Base-by-base conservation (phyloP, 257 asterid species). In the Solanum bulbocastanum region DNA sequence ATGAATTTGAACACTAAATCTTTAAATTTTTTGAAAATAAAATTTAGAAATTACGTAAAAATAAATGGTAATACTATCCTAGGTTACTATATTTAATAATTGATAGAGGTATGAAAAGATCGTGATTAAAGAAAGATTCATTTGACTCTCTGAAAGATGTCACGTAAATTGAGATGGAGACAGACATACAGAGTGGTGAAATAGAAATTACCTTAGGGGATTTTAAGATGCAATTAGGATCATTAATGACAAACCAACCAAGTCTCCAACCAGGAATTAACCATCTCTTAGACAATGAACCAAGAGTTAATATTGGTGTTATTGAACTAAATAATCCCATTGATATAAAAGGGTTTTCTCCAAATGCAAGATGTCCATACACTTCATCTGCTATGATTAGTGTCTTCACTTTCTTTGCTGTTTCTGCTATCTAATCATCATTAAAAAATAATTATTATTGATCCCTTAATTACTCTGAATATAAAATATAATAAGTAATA, bases 211-310 rank as follows among this genome's bases (percentile, higher is more conserved):
- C 98, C 98, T 93, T 94, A 4, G 94, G 95, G 68, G 87, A 93
- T 89, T 90, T 94, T 36, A 94, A 87, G 83, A 73, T 87, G 69
- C 93, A 93, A 81, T 90, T 86, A 13, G 96, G 97, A 87, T 96
- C 99, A 35, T 91, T 94, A 5, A 88, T 89, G 30, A 94, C 99
- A 82, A 96, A 83, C 99, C 99, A 96, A 74, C 99, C 99, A 6
- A 96, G 94, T 56, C 98, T 94, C 98, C 98, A 96, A 84, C 99
- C 99, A 1, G 98, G 99, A 1, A 96, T 95, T 81, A 96, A 78
- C 98, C 98, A 96, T 92, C 99, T 93, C 90, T 96, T 96, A 2
- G 99, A 95, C 83, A 96, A 66, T 0, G 99, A 94, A 0, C 99
- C 99, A 13, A 96, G 94, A n/a, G 97, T 96, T 33, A 96, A 81